Conservation (phyloP, 352 stramenopile species). For the Plasmopara halstedii region DNA sequence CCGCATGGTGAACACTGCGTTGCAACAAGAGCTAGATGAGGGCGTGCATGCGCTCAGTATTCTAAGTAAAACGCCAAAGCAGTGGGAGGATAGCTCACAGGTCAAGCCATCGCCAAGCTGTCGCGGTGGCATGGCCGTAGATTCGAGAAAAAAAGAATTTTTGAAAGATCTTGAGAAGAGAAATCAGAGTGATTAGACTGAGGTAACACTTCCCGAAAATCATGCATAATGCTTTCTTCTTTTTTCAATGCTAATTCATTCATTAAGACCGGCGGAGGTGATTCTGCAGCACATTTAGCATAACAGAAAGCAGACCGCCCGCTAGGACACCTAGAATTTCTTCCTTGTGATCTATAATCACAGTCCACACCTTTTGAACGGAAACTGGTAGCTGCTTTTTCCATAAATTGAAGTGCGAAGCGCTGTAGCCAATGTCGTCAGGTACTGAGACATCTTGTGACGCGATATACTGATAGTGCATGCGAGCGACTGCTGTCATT, state of each 20-base stretch:
- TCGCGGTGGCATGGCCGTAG: slow-evolving; percentile 59
- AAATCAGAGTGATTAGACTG: slow-evolving; percentile 10
- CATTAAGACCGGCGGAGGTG: slow-evolving; percentile 31
- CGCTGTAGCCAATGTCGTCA: slow-evolving; percentile 34
- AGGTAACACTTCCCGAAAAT: not conserved
- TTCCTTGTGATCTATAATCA: slow-evolving; percentile 58
- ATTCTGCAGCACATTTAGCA: slow-evolving; percentile 66
- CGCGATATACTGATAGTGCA: slow-evolving; percentile 72
- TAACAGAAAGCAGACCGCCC: slow-evolving; percentile 58
- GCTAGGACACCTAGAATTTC: slow-evolving; percentile 67
- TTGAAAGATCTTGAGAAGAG: slow-evolving; percentile 27
- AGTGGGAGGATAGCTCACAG: slow-evolving; percentile 70
- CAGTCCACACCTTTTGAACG: slow-evolving; percentile 31
- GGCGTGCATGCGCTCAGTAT: slow-evolving; percentile 94
- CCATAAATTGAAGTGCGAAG: slow-evolving; percentile 29
- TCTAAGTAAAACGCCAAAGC: slow-evolving; percentile 88
- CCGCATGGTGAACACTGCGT: slow-evolving; percentile 85
- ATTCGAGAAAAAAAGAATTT: slow-evolving; percentile 63
- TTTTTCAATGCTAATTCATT: too few species aligned
- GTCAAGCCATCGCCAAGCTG: slow-evolving; percentile 68
- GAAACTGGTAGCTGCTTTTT: slow-evolving; percentile 31
- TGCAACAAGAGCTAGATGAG: slow-evolving; percentile 79
- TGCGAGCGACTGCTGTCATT: slow-evolving; percentile 50
- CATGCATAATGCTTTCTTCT: too few species aligned
- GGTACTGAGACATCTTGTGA: slow-evolving; percentile 50